phyloP scores from a whole-genome alignment of 2,329 filamentous ascomycete genomes.

The Exutisphaerella laricina region DNA sequence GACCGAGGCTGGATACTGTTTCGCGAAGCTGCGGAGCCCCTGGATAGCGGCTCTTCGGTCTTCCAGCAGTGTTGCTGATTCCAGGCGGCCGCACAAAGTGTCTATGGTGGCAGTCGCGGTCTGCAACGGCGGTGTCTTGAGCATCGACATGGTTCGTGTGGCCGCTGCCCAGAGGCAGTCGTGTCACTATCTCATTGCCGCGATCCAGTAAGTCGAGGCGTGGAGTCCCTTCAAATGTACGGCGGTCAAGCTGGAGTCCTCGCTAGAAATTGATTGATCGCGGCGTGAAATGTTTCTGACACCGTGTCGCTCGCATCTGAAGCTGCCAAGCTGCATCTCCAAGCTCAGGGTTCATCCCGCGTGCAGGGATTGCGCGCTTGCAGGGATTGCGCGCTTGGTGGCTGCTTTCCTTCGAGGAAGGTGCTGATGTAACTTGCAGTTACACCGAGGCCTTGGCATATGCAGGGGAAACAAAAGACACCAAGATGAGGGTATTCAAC shows the following conservation, averaged over 20 bases:
- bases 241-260: background rate
- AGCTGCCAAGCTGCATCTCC: background rate
- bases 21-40: slow-evolving; percentile 89
- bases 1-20: slow-evolving; percentile 92
- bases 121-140: slow-evolving; percentile 83
- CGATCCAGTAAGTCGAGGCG: background rate
- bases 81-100: slow-evolving; percentile 77
- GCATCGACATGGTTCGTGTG: slow-evolving; percentile 32
- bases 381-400: background rate
- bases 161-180: slow-evolving; percentile 23
- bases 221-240: background rate
- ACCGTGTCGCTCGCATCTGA: background rate
- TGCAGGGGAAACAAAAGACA: too few relatives aligned
- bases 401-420: background rate
- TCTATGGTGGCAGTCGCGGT: slow-evolving; percentile 92
- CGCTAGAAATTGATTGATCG: background rate
- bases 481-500: too few relatives aligned
- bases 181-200: slow-evolving; percentile 17
- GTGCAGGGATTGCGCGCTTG: background rate
- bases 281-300: background rate
- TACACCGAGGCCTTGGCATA: too few relatives aligned
- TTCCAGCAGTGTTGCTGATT: slow-evolving; percentile 85
- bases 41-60: slow-evolving; percentile 90
- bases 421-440: slow-evolving; percentile 1
- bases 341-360: background rate